These are phyloP conservation scores for Lecanicillium sp. DNA, from an alignment of 2,329 filamentous ascomycete genomes.

Conservation along the genomic window DNA sequence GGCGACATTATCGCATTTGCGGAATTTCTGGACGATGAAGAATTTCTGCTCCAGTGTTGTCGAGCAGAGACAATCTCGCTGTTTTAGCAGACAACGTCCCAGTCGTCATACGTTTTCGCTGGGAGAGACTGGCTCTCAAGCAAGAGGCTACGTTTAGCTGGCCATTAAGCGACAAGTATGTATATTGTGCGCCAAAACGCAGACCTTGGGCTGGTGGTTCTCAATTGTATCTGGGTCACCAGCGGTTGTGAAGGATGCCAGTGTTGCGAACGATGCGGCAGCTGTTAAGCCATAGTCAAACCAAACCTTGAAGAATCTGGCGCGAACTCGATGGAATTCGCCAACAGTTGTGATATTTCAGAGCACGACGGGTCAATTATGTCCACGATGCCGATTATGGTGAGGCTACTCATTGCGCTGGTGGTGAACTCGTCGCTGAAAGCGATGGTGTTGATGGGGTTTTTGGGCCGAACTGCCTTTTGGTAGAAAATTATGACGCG, in stretches of 20 bases:
- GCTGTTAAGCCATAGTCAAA: conserved; percentile 47
- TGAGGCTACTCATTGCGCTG: conserved; percentile 31
- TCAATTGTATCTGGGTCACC: conserved; percentile 32
- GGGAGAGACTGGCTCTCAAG: conserved; percentile 51
- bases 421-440: conserved; percentile 41
- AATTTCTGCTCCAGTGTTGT: conserved; percentile 64
- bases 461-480: conserved; percentile 21
- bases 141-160: conserved; percentile 18
- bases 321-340: conserved; percentile 34
- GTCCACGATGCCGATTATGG: conserved; percentile 42
- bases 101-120: conserved; percentile 40
- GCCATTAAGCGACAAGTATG: conserved; percentile 14
- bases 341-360: conserved; percentile 31
- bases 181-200: conserved; percentile 10
- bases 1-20: conserved; percentile 48
- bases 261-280: conserved; percentile 56
- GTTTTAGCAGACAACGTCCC: conserved; percentile 38
- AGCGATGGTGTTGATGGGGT: conserved; percentile 29
- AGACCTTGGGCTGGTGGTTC: conserved; percentile 12
- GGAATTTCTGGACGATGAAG: conserved; percentile 62
- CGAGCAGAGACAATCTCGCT: conserved; percentile 59
- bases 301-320: conserved; percentile 40
- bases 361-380: conserved; percentile 38
- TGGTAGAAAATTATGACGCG: conserved; percentile 34
- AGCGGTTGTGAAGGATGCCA: conserved; percentile 48